These are phyloP conservation scores for Plasmodium billcollinsi DNA, from an alignment of 169 alveolate species.

Conservation along the genomic window DNA sequence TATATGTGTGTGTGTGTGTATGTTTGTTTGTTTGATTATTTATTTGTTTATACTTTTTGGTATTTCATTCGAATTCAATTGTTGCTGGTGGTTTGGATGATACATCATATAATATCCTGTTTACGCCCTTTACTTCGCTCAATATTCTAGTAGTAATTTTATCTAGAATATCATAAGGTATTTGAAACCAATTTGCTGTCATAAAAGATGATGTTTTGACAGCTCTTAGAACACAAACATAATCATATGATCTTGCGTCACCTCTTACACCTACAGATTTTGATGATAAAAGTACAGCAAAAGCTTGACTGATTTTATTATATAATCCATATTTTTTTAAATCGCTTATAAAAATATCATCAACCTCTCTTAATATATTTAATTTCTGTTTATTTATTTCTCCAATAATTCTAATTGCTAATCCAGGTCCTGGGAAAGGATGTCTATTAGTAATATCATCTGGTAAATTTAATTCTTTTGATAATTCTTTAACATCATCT, in stretches of 20 bases:
- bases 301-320: slow-evolving; percentile 82
- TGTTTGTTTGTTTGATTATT: not conserved
- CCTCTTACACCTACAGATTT: slow-evolving; percentile 82
- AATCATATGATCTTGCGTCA: slow-evolving; percentile 82
- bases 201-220: slow-evolving; percentile 83
- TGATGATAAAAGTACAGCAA: slow-evolving; percentile 81
- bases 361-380: slow-evolving; percentile 83
- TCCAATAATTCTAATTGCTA: slow-evolving; percentile 84
- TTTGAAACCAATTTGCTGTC: slow-evolving; percentile 82
- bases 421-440: slow-evolving; percentile 89
- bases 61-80: slow-evolving; percentile 77
- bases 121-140: slow-evolving; percentile 80
- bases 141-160: slow-evolving; percentile 81
- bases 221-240: slow-evolving; percentile 79
- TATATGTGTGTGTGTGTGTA: too few relatives aligned
- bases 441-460: slow-evolving; percentile 81
- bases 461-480: slow-evolving; percentile 79
- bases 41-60: not conserved
- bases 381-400: slow-evolving; percentile 82
- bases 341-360: slow-evolving; percentile 81
- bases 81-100: slow-evolving; percentile 87
- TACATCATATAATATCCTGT: slow-evolving; percentile 84
- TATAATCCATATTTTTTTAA: slow-evolving; percentile 72
- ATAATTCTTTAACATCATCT: slow-evolving; percentile 84
- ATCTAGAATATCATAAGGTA: slow-evolving; percentile 81